Base-by-base conservation (phyloP, 352 stramenopile species). In the Globisporangium canariense region DNA sequence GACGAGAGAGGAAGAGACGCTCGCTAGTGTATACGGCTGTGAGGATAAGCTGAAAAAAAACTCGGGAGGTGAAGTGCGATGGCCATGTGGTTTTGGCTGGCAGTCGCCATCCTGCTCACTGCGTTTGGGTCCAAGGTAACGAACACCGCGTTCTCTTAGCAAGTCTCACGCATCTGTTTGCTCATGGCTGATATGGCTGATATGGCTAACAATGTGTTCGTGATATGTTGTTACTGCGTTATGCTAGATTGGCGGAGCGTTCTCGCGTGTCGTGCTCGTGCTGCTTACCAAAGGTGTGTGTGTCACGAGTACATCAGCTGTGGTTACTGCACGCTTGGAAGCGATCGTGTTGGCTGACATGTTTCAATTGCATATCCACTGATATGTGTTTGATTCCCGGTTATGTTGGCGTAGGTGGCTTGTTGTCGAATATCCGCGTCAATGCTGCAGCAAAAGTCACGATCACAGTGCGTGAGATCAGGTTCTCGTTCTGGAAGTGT, bases 401-500 rank as follows among this genome's bases (percentile, higher is more conserved):
- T 38, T 13, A 25, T 36, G 20, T 18, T 18, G 13, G 13, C 22
- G 14, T 16, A 90, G 83, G 58, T 6, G 80, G 77, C 0, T 60
- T 90, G 5, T 62, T 93, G 22, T 67, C 65, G 4, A 80, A 88
- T 50, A 79, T 94, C 46, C 36, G 41, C 9, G 25, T 89, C 10
- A 64, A 84, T 49, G 28, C 71, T 4, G 20, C 55, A 3, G 83
- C 70, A 14, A 76, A 65, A 56, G n/a, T 91, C n/a, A 75, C 70
- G 10, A 62, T 94, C n/a, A 65, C 41, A 2, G 51, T 82, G 10
- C 54, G 57, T 1, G 54, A 60, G 0, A 56, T 91, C 6, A 69
- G 74, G n/a, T 65, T 94, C 34, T 75, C 68, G 20, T 65, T 92
- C 50, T 91, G 83, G 83, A 58, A 66, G 10, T 68, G 79, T 9